phyloP scores from a whole-genome alignment of 345 rosid species.

The Clausena lansium region DNA sequence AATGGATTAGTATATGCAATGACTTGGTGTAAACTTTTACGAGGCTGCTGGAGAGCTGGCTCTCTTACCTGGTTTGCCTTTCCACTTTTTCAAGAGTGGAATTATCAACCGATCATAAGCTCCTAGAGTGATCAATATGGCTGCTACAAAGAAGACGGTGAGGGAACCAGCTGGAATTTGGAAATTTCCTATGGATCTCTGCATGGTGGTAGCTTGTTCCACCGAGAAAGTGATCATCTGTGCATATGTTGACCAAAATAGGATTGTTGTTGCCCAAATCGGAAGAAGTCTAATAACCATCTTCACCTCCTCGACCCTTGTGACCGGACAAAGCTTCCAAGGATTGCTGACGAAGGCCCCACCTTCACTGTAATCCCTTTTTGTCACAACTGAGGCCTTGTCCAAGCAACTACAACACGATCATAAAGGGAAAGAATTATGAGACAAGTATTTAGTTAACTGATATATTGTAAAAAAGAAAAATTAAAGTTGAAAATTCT shows the following conservation, averaged over 20 bases:
- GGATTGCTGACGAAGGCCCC: conserved; percentile 31
- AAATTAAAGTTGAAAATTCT: not conserved
- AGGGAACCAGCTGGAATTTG: conserved; percentile 69
- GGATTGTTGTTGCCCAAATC: conserved; percentile 64
- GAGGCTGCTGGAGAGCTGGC: not conserved
- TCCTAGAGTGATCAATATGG: conserved; percentile 49
- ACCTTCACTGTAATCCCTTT: conserved; percentile 31
- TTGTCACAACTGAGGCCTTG: conserved; percentile 48
- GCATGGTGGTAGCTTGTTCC: conserved; percentile 77
- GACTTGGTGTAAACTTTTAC: not conserved
- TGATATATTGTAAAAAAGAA: not conserved
- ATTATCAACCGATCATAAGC: conserved; percentile 53
- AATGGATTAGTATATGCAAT: not conserved
- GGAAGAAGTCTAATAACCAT: conserved; percentile 53
- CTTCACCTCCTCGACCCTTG: conserved; percentile 67
- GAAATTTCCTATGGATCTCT: conserved; percentile 43
- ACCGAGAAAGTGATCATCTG: conserved; percentile 76
- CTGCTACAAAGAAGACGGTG: conserved; percentile 51
- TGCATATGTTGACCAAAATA: conserved; percentile 61
- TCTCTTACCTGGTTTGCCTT: conserved; percentile 45
- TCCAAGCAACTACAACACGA: conserved; percentile 48
- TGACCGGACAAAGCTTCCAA: conserved; percentile 53
- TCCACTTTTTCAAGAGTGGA: conserved; percentile 52
- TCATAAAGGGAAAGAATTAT: not conserved
- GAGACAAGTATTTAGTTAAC: not conserved